These are phyloP conservation scores for Sporothrix variecibatus DNA, from an alignment of 2,329 filamentous ascomycete genomes.

Conservation along the genomic window DNA sequence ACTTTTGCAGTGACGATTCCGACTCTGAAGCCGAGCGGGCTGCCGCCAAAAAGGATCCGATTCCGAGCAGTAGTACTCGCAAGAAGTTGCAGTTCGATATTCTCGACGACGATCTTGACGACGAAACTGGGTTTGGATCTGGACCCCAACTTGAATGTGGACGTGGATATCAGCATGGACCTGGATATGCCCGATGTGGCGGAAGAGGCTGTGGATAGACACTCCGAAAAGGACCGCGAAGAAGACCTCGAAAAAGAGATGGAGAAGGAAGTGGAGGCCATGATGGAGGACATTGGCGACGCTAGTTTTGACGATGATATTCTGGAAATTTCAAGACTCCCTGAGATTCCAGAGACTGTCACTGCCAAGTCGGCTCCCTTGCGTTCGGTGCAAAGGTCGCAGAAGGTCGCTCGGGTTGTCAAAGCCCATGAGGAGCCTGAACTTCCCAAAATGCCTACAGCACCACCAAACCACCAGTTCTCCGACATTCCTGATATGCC, in stretches of 20 bases:
- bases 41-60: background rate
- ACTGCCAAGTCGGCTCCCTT: background rate
- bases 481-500: background rate
- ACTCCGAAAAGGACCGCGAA: background rate
- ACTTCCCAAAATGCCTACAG: background rate
- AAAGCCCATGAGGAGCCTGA: background rate
- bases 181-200: background rate
- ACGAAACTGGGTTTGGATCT: background rate
- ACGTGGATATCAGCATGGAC: background rate
- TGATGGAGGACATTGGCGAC: background rate
- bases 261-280: slow-evolving; percentile 19
- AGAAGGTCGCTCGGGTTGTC: background rate
- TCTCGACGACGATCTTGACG: slow-evolving; percentile 5
- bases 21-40: background rate
- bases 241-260: slow-evolving; percentile 25
- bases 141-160: background rate
- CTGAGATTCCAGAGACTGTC: background rate
- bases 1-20: slow-evolving; percentile 11
- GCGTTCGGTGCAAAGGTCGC: background rate
- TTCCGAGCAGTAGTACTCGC: background rate
- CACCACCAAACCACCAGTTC: background rate
- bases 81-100: slow-evolving; percentile 5
- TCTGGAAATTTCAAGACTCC: background rate
- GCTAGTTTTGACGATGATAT: background rate
- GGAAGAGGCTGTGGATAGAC: background rate